Conservation (phyloP, 768 basidiomycete species). For the Dioszegia aurantiaca region DNA sequence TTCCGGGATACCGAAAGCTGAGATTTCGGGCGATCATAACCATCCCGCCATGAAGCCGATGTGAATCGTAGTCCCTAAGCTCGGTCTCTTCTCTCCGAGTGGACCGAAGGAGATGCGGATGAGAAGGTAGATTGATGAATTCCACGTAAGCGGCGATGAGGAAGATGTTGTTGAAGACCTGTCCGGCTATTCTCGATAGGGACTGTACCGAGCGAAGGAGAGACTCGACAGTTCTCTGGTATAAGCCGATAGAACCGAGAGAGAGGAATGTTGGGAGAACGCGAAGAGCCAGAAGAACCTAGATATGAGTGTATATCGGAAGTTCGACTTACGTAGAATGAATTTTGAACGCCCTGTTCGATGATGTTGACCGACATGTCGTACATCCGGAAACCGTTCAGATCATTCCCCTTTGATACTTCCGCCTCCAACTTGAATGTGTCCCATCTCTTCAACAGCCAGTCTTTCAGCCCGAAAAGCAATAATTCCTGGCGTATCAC, state of each 20-base stretch:
- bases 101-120: slow-evolving; percentile 10
- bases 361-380: slow-evolving; percentile 18
- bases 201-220: slow-evolving; percentile 66
- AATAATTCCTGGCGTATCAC: slow-evolving; percentile 72
- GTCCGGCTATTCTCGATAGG: slow-evolving; percentile 63
- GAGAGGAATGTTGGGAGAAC: slow-evolving; percentile 70
- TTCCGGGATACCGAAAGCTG: slow-evolving; percentile 77
- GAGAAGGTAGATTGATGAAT: slow-evolving; percentile 53
- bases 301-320: not conserved
- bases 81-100: not conserved
- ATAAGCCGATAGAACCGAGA: slow-evolving; percentile 75
- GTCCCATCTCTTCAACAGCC: slow-evolving; percentile 78
- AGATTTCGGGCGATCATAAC: slow-evolving; percentile 66
- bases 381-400: not conserved
- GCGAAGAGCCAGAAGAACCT: slow-evolving; percentile 74
- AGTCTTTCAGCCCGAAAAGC: slow-evolving; percentile 77
- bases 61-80: slow-evolving; percentile 27
- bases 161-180: slow-evolving; percentile 82
- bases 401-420: not conserved
- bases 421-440: slow-evolving; percentile 59
- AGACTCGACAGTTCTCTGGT: slow-evolving; percentile 72
- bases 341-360: slow-evolving; percentile 21
- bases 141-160: slow-evolving; percentile 82
- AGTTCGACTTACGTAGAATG: slow-evolving; percentile 33
- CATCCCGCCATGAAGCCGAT: slow-evolving; percentile 58